A percentile compares a stretch with the other conserved stretches of the same genome.
Conservation (phyloP, 2,329 filamentous ascomycete genomes). For the Whalleya microplaca region DNA sequence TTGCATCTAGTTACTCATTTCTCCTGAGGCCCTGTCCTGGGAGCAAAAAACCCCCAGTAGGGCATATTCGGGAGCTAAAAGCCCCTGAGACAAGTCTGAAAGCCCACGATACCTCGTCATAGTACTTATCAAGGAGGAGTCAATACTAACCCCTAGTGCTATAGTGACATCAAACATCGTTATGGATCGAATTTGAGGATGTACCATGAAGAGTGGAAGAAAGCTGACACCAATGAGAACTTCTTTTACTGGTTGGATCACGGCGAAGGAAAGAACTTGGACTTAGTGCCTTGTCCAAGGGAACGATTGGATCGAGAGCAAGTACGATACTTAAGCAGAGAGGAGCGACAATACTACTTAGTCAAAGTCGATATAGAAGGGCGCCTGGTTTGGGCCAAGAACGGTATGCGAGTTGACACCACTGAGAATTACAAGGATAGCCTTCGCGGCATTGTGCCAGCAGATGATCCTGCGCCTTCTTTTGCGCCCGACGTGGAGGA, state of each 20-base stretch:
- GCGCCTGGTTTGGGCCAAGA: constrained; percentile 84
- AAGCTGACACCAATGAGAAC: constrained; percentile 75
- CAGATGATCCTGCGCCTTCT: constrained; percentile 61
- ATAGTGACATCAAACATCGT: constrained; percentile 80
- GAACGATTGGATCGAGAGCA: constrained; percentile 76
- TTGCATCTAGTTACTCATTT: no score
- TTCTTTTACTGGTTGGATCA: constrained; percentile 95
- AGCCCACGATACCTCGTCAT: no score
- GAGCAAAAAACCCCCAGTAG: no score
- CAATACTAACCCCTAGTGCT: no score
- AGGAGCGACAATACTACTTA: constrained; percentile 81
- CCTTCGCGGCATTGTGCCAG: constrained; percentile 71
- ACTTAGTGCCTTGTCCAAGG: constrained; percentile 73
- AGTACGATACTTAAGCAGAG: constrained; percentile 80
- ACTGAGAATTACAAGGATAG: constrained; percentile 77
- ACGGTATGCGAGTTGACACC: constrained; percentile 76
- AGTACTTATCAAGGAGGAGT: no score
- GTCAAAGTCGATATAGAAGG: constrained; percentile 76
- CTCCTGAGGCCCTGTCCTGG: no score
- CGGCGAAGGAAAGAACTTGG: constrained; percentile 72
- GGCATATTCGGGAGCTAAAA: no score
- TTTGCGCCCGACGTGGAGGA: constrained; percentile 46
- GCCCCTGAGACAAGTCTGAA: no score
- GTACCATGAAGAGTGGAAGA: constrained; percentile 87
- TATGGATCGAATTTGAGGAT: constrained; percentile 81